Evolutionary conservation across 352 stramenopile genomes (phyloP).

Genomic region (Phytophthora constricta): DNA sequence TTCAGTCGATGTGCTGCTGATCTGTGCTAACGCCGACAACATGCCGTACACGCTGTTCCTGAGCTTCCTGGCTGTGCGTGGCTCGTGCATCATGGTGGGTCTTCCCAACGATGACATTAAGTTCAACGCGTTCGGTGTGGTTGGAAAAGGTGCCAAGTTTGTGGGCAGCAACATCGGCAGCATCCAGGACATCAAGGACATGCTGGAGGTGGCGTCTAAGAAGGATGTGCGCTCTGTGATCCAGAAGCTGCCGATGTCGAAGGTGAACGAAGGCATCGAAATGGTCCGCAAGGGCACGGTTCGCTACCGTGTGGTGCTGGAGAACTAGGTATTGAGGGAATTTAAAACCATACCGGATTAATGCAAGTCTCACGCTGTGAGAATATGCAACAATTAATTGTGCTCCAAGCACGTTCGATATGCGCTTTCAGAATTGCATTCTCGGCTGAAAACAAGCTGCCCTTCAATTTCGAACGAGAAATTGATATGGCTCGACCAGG

Average conservation of each 20-base stretch:
- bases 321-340: slow-evolving; percentile 26
- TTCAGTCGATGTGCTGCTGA: slow-evolving; percentile 66
- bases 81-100: slow-evolving; percentile 66
- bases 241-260: slow-evolving; percentile 47
- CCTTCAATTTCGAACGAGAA: too few relatives aligned
- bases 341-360: neutral
- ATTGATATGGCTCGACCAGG: too few relatives aligned
- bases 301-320: slow-evolving; percentile 47
- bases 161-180: slow-evolving; percentile 74
- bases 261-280: slow-evolving; percentile 44
- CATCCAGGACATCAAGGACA: slow-evolving; percentile 74
- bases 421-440: too few relatives aligned
- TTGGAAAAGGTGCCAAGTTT: slow-evolving; percentile 45
- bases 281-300: slow-evolving; percentile 38
- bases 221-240: slow-evolving; percentile 59
- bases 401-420: too few relatives aligned
- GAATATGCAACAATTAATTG: too few relatives aligned
- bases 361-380: neutral
- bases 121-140: slow-evolving; percentile 50
- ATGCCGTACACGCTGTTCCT: slow-evolving; percentile 51
- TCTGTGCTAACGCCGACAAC: slow-evolving; percentile 62
- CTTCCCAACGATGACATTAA: slow-evolving; percentile 55
- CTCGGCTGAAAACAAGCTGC: too few relatives aligned
- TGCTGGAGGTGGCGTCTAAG: slow-evolving; percentile 74
- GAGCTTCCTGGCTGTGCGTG: slow-evolving; percentile 50